Percentiles rank a stretch among this genome's conserved stretches.
phyloP scores from a whole-genome alignment of 106 monocot genomes.

The Apostasia ramifera region DNA sequence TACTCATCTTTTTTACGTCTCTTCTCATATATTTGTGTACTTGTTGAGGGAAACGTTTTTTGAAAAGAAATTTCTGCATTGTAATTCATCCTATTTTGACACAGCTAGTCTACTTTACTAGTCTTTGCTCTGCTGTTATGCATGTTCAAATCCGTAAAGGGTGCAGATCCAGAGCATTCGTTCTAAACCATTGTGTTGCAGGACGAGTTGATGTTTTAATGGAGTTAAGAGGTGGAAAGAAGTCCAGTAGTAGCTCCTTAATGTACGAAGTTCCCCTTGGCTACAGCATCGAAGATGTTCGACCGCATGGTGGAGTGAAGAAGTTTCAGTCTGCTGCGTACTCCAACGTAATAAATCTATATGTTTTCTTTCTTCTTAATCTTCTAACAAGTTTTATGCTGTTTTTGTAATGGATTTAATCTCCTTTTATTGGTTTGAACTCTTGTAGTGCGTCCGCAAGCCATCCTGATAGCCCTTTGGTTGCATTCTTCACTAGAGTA shows the following conservation, averaged over 20 bases:
- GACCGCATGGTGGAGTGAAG: conserved; percentile 83
- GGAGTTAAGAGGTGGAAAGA: conserved; percentile 84
- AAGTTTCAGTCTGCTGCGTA: conserved; percentile 94
- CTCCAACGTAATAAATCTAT: conserved; percentile 66
- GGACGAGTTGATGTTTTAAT: conserved; percentile 69
- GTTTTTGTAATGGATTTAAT: neutral
- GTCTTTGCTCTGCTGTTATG: too few relatives aligned
- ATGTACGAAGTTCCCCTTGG: conserved; percentile 89
- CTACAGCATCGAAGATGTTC: conserved; percentile 93
- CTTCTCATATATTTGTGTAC: too few relatives aligned
- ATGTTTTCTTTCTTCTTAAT: neutral
- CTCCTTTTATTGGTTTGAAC: neutral
- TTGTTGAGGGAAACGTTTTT: too few relatives aligned
- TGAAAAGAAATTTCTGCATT: too few relatives aligned
- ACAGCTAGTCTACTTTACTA: too few relatives aligned
- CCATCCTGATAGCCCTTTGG: conserved; percentile 58
- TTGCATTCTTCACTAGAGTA: conserved; percentile 21
- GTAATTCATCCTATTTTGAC: too few relatives aligned
- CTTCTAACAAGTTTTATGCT: neutral
- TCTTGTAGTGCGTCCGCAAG: conserved; percentile 63
- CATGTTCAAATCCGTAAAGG: too few relatives aligned
- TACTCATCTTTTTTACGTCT: too few relatives aligned
- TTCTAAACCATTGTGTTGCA: conserved; percentile 9
- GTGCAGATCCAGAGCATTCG: too few relatives aligned
- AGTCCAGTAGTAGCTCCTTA: conserved; percentile 59